These are phyloP conservation scores for Inga laurina DNA, from an alignment of 306 rosid species.

Conservation along the genomic window DNA sequence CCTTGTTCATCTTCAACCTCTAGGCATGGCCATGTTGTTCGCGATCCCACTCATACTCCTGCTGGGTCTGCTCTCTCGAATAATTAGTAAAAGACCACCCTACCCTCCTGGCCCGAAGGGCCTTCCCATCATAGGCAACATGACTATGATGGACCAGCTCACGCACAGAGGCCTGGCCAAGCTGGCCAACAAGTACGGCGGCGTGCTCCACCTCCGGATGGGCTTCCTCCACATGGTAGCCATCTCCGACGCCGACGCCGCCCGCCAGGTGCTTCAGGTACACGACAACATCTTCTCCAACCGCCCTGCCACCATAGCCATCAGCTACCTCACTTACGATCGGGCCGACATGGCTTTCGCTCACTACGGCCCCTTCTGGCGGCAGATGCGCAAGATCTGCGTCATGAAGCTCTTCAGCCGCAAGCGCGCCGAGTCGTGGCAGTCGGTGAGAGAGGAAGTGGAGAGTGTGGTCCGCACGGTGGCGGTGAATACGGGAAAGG, in stretches of 20 bases:
- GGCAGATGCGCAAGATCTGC: conserved; percentile 87
- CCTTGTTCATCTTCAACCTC: conserved; percentile 35
- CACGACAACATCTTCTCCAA: conserved; percentile 81
- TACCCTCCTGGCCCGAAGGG: conserved; percentile 91
- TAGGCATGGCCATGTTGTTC: conserved; percentile 23
- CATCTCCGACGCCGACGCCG: conserved; percentile 55
- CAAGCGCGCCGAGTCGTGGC: conserved; percentile 83
- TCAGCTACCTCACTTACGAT: conserved; percentile 77
- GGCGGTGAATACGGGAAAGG: conserved; percentile 22
- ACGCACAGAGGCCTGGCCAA: conserved; percentile 81
- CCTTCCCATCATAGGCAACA: conserved; percentile 75
- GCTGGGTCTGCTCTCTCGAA: conserved; percentile 26
- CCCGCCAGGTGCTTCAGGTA: conserved; percentile 78
- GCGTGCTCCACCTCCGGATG: conserved; percentile 72
- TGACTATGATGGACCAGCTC: conserved; percentile 73
- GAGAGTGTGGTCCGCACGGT: conserved; percentile 42
- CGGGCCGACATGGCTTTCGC: conserved; percentile 97
- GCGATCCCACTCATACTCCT: conserved; percentile 39
- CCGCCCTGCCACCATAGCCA: conserved; percentile 83
- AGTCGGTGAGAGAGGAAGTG: conserved; percentile 75
- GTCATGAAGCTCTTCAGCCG: conserved; percentile 89
- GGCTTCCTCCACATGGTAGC: conserved; percentile 80
- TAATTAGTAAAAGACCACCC: conserved; percentile 34
- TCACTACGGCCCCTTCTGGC: conserved; percentile 92
- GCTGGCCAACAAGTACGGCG: conserved; percentile 69